Base-by-base conservation (phyloP, 768 basidiomycete species). In the Suillus hirtellus region DNA sequence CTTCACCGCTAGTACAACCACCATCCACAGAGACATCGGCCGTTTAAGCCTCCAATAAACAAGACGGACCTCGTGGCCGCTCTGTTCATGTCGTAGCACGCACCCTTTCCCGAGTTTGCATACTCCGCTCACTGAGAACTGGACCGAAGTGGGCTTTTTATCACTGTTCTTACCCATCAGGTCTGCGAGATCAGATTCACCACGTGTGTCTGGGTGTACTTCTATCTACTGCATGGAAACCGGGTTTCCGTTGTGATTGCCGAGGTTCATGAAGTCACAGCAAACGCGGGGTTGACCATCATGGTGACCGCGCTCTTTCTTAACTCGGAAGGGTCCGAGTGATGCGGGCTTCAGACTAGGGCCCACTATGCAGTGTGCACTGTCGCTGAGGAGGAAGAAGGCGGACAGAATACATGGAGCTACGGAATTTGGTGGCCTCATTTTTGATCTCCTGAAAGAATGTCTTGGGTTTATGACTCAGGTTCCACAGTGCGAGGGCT, bases 31-130 rank as follows among this genome's bases (percentile, higher is more conserved):
- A 70, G 17, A 54, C 46, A 74, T 46, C 74, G 75, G 37, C 74
- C 76, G 27, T 68, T 76, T 60, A 82, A 80, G 68, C 62, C 77
- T 40, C 74, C 78, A 12, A 66, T 76, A 64, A 69, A 75, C 64
- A 89, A 86, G 79, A 90, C 81, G 75, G 85, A 90, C 72, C 87
- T 86, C 27, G 85, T 86, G 84, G 68, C 80, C 42, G 72, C 79
- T 3, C 68, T 84, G 12, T 93, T 93, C 74, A 87, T 92, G 73
- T 91, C 90, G 60, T 92, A 90, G 74, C 89, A 87, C 66, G 88
- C 63, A 80, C 85, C 27, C 76, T 85, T 68, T 85, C 85, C 27
- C 86, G 86, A 31, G 31, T 31, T 31, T 31, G 31, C 31, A 31
- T 31, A 27, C 27, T 27, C 27, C 27, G 27, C 27, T 27, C 2